phyloP scores from a whole-genome alignment of 2,329 filamentous ascomycete species.

The Penicillium sp. region DNA sequence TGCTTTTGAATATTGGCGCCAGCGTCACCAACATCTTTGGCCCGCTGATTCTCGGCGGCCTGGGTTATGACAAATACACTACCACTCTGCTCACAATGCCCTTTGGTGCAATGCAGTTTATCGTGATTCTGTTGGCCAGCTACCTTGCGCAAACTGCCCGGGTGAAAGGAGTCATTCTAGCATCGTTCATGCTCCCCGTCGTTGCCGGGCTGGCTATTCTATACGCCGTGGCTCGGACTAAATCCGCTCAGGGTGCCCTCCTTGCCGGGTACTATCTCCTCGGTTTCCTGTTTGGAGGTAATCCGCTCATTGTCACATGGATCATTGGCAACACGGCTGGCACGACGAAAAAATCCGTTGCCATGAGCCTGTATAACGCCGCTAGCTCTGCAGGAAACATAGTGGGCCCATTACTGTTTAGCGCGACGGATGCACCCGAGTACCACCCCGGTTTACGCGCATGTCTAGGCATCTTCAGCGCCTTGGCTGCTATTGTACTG shows the following conservation, averaged over 20 bases:
- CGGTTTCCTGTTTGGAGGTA: slow-evolving; percentile 60
- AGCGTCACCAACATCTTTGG: slow-evolving; percentile 60
- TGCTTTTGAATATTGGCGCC: slow-evolving; percentile 60
- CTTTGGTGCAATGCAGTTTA: slow-evolving; percentile 57
- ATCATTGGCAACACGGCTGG: slow-evolving; percentile 64
- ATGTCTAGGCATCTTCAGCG: slow-evolving; percentile 44
- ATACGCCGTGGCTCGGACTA: slow-evolving; percentile 47
- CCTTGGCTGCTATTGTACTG: slow-evolving; percentile 49
- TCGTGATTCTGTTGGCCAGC: slow-evolving; percentile 55
- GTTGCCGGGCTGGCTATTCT: slow-evolving; percentile 54
- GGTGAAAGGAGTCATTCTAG: slow-evolving; percentile 53
- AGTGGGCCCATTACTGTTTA: slow-evolving; percentile 60
- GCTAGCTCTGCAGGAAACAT: slow-evolving; percentile 60
- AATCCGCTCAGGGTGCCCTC: slow-evolving; percentile 43
- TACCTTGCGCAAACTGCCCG: slow-evolving; percentile 54
- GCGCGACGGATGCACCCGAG: slow-evolving; percentile 50
- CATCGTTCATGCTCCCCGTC: slow-evolving; percentile 53
- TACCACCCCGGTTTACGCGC: slow-evolving; percentile 55
- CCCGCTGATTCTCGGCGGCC: slow-evolving; percentile 55
- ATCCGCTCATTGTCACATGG: slow-evolving; percentile 62
- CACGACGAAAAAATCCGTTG: slow-evolving; percentile 60
- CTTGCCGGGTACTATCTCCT: slow-evolving; percentile 61
- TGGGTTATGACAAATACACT: slow-evolving; percentile 54
- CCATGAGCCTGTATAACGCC: slow-evolving; percentile 60
- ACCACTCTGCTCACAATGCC: slow-evolving; percentile 62